These are phyloP conservation scores for Neofusicoccum umdonicola DNA, from an alignment of 2,329 filamentous ascomycete species.

Conservation along the genomic window DNA sequence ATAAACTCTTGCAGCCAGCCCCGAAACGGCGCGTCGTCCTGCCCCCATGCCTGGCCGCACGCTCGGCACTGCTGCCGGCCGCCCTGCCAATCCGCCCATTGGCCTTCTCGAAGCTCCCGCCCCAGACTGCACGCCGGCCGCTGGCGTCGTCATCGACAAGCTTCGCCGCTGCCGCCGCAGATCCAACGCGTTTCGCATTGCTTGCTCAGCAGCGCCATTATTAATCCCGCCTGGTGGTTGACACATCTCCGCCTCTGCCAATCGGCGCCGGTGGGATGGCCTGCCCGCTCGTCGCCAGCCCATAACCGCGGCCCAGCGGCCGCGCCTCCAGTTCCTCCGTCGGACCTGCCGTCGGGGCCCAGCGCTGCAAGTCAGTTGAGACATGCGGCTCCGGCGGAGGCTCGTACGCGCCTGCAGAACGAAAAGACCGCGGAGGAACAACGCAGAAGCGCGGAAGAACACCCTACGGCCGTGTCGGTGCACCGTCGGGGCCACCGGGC, in stretches of 20 bases:
- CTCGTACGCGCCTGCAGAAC: background rate
- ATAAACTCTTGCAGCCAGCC: background rate
- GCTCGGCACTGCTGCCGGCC: background rate
- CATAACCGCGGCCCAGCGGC: background rate
- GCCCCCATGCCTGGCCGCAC: background rate
- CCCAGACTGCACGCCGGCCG: background rate
- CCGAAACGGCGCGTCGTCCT: background rate
- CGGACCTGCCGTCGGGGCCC: background rate
- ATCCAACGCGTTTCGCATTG: background rate
- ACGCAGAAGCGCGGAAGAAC: background rate
- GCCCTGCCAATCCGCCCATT: no score
- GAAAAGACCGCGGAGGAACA: background rate
- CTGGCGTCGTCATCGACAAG: background rate
- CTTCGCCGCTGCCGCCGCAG: background rate
- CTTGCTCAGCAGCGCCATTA: slow-evolving; percentile 2
- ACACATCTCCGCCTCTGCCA: no score
- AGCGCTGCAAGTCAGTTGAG: background rate
- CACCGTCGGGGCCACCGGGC: background rate
- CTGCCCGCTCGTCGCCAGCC: no score
- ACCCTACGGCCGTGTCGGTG: slow-evolving; percentile 11
- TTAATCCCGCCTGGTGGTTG: background rate
- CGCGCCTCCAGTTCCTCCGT: background rate
- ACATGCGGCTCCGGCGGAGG: background rate
- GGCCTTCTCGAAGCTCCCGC: slow-evolving; percentile 2
- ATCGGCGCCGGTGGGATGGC: no score